Conservation (phyloP, 441 rosid genomes). For the Eutrema salsugineum region DNA sequence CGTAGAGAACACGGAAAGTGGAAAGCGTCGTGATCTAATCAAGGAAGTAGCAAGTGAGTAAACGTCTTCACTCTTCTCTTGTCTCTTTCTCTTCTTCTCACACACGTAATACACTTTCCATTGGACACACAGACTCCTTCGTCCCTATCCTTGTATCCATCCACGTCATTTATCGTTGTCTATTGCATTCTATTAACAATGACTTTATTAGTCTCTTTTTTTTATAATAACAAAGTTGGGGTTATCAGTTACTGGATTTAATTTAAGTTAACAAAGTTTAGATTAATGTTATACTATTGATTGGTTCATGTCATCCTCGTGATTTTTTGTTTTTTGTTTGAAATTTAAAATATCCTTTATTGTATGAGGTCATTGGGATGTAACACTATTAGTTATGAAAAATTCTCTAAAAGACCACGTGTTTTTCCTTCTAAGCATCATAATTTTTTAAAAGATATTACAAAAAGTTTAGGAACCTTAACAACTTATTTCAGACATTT, state of each 20-base stretch:
- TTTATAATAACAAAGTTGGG: too few species aligned
- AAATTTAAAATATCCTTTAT: too few species aligned
- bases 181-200: neutral
- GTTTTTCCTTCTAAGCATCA: too few species aligned
- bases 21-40: neutral
- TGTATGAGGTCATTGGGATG: neutral
- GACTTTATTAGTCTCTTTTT: neutral
- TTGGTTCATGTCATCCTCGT: neutral
- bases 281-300: neutral
- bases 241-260: too few species aligned
- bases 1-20: conserved; percentile 25
- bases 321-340: neutral
- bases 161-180: neutral
- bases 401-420: neutral
- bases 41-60: conserved; percentile 1
- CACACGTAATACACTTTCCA: conserved; percentile 11
- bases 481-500: neutral
- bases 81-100: neutral
- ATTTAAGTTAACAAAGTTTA: neutral
- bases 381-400: neutral
- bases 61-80: conserved; percentile 17
- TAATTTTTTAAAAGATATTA: too few species aligned
- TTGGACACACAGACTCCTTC: neutral
- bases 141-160: conserved; percentile 4
- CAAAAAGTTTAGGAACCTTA: neutral